Percentiles rank a stretch among this genome's conserved stretches.
These are phyloP conservation scores for Brassica juncea DNA, from an alignment of 345 rosid genomes.

Conservation along the genomic window DNA sequence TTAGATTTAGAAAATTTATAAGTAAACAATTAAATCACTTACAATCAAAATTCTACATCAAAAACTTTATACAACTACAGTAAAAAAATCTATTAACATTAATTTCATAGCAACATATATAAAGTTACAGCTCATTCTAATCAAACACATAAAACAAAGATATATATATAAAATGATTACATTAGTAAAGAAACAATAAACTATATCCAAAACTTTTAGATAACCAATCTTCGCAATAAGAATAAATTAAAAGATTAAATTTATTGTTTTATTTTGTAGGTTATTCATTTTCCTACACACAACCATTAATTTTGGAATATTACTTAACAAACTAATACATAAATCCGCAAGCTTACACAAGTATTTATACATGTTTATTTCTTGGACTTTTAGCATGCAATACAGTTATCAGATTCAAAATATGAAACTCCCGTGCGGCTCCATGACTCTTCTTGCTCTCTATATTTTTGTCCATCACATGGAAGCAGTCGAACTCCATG, in stretches of 20 bases:
- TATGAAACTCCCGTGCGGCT: neutral
- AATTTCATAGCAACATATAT: too few species aligned
- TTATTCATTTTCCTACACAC: slow-evolving; percentile 1
- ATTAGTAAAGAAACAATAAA: neutral
- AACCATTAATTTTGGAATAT: neutral
- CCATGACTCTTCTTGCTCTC: neutral
- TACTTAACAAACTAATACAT: neutral
- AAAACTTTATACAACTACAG: too few species aligned
- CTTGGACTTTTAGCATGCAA: slow-evolving; percentile 10
- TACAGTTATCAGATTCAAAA: neutral
- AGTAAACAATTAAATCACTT: too few species aligned
- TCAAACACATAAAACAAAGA: too few species aligned
- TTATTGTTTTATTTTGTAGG: neutral
- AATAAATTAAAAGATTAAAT: neutral
- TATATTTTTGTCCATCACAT: neutral
- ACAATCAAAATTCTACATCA: too few species aligned
- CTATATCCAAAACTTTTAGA: neutral
- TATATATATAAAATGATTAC: neutral
- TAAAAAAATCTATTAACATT: too few species aligned
- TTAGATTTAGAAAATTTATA: too few species aligned
- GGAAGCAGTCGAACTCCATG: neutral
- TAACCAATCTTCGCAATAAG: neutral
- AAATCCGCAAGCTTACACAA: neutral
- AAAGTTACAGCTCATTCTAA: too few species aligned
- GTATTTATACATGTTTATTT: slow-evolving; percentile 20